A percentile compares a stretch with the other conserved stretches of the same genome.
Conservation (phyloP, 495 filamentous ascomycete species). For the Cudoniella acicularis region DNA sequence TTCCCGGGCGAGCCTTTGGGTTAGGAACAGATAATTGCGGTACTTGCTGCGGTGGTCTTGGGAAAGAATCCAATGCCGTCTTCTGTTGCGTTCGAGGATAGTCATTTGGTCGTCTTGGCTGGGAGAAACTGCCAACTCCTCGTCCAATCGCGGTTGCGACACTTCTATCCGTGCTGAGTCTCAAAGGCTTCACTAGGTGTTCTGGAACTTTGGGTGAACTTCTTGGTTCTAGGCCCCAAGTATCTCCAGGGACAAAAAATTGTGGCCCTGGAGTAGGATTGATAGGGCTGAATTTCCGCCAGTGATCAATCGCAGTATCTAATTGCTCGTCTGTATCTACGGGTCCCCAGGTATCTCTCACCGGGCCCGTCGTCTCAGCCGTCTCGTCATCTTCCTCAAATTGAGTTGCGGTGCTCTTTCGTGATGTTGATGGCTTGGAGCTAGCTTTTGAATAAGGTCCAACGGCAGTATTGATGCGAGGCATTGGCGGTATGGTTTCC, state of each 20-base stretch:
- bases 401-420: constrained; percentile 1
- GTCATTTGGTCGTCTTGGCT: constrained; percentile 14
- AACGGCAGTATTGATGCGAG: not conserved
- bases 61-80: not conserved
- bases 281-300: constrained; percentile 6
- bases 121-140: constrained; percentile 20
- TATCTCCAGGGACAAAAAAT: not conserved
- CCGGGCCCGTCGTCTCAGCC: constrained; percentile 11
- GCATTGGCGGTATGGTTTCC: not conserved
- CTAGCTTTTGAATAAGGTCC: not conserved
- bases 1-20: not conserved
- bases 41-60: constrained; percentile 7
- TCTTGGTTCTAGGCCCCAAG: not conserved
- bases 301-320: constrained; percentile 7
- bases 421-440: not conserved
- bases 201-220: not conserved
- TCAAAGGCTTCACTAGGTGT: not conserved
- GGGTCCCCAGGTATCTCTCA: constrained; percentile 9
- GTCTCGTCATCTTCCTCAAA: constrained; percentile 11
- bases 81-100: constrained; percentile 1
- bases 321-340: constrained; percentile 10
- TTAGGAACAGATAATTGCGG: constrained; percentile 8
- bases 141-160: not conserved
- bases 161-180: not conserved
- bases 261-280: constrained; percentile 1